phyloP scores from a whole-genome alignment of 176 grass and related monocot genomes.

The Areca catechu region DNA sequence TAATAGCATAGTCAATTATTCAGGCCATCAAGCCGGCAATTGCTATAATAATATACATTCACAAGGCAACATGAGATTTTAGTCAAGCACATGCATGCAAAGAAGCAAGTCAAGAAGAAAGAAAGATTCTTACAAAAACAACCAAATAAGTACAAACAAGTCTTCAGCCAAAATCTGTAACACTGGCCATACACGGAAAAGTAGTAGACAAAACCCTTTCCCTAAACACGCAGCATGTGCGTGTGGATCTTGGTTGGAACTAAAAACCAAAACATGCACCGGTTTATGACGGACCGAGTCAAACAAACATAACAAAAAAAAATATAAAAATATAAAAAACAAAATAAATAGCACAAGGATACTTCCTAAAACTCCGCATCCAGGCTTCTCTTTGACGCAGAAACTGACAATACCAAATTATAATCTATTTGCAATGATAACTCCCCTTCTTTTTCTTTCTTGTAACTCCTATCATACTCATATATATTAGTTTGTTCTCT shows the following conservation, averaged over 20 bases:
- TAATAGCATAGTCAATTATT: no score
- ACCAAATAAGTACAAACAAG: conserved; percentile 8
- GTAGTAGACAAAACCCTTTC: no score
- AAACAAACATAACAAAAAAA: neutral
- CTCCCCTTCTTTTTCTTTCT: neutral
- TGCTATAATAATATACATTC: no score
- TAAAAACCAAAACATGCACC: neutral
- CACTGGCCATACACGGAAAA: no score
- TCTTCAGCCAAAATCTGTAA: neutral
- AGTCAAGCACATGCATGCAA: no score
- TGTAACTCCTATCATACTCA: neutral
- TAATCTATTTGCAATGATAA: neutral
- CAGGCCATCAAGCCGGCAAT: no score
- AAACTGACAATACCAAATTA: neutral
- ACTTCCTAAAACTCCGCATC: conserved; percentile 90
- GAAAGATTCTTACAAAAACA: neutral
- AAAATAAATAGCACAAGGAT: conserved; percentile 51
- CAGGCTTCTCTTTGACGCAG: conserved; percentile 38
- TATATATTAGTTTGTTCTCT: conserved; percentile 2
- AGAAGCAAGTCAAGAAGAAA: neutral
- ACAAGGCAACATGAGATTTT: no score
- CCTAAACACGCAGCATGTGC: no score
- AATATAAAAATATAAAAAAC: conserved; percentile 2
- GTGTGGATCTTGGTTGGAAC: no score
- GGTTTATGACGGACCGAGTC: conserved; percentile 6